phyloP scores from a whole-genome alignment of 2,329 filamentous ascomycete species.

The Claviceps maximensis region DNA sequence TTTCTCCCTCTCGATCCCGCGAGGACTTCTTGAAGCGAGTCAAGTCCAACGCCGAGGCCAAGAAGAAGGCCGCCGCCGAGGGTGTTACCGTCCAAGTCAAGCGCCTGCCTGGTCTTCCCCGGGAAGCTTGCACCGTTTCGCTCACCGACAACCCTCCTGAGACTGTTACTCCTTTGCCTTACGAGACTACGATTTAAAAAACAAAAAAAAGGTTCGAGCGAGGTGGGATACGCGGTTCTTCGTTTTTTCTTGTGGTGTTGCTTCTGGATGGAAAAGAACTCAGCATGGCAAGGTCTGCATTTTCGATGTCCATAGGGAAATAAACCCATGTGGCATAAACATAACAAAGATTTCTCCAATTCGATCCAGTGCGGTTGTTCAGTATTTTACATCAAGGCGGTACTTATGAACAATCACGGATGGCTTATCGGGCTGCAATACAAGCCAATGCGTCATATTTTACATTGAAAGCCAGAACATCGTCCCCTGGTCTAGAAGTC shows the following conservation, averaged over 20 bases:
- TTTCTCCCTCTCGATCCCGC: slow-evolving; percentile 83
- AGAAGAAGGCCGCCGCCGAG: slow-evolving; percentile 83
- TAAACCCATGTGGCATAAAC: slow-evolving; percentile 24
- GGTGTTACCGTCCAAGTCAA: slow-evolving; percentile 85
- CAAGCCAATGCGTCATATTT: background rate
- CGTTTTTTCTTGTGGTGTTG: slow-evolving; percentile 29
- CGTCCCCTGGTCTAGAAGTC: background rate
- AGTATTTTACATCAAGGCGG: background rate
- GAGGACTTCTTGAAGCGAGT: slow-evolving; percentile 95
- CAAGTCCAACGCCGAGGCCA: slow-evolving; percentile 88
- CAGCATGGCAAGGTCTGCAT: slow-evolving; percentile 30
- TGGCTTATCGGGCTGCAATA: background rate
- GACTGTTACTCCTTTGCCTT: slow-evolving; percentile 81
- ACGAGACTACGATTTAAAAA: slow-evolving; percentile 94
- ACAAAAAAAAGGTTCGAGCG: slow-evolving; percentile 8
- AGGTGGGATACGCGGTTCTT: slow-evolving; percentile 14
- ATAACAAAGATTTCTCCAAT: background rate
- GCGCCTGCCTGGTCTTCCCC: slow-evolving; percentile 70
- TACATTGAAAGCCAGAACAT: background rate
- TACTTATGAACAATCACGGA: background rate
- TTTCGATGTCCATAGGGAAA: slow-evolving; percentile 29
- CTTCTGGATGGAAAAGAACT: slow-evolving; percentile 30
- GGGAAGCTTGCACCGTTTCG: slow-evolving; percentile 67
- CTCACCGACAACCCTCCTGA: slow-evolving; percentile 75
- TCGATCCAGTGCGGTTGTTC: background rate